A percentile compares a stretch with the other conserved stretches of the same genome.
Conservation (phyloP, 768 basidiomycete genomes). For the Lepiota venenata region DNA sequence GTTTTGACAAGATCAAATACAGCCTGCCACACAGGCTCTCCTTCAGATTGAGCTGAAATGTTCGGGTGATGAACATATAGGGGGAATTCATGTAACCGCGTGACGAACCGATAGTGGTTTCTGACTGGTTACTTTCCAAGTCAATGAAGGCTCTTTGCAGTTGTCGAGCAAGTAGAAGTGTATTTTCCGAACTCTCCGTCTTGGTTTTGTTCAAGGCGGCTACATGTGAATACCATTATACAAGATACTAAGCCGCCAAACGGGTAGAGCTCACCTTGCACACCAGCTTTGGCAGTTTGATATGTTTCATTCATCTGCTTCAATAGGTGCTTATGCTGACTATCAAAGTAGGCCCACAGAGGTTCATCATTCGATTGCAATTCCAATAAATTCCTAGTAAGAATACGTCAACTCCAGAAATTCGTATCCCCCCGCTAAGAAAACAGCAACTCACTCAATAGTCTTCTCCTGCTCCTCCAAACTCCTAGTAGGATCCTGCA, state of each 20-base stretch:
- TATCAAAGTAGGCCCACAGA: conserved; percentile 94
- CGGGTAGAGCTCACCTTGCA: conserved; percentile 44
- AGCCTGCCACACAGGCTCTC: conserved; percentile 79
- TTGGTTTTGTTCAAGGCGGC: conserved; percentile 43
- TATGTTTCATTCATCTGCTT: conserved; percentile 69
- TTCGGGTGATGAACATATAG: neutral
- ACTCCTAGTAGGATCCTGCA: conserved; percentile 75
- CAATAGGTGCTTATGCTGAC: conserved; percentile 85
- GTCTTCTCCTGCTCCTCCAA: conserved; percentile 97
- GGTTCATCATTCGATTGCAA: conserved; percentile 86
- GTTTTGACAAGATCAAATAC: conserved; percentile 78
- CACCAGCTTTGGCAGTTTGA: conserved; percentile 43
- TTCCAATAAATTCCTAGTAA: conserved; percentile 77
- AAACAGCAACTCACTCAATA: conserved; percentile 71
- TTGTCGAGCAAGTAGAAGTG: conserved; percentile 46
- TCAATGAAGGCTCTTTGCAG: conserved; percentile 58
- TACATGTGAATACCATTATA: conserved; percentile 22
- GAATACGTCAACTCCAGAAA: neutral
- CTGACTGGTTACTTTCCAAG: conserved; percentile 62
- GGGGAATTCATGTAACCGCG: neutral
- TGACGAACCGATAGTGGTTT: conserved; percentile 54
- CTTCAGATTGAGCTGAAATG: conserved; percentile 59
- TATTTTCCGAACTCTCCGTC: conserved; percentile 33
- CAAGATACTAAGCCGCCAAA: conserved; percentile 9
- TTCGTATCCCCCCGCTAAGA: neutral